Evolutionary conservation across 306 rosid species (phyloP), one percentile per base, ranked within the genome.

Genomic region (Pterocarpus santalinus): DNA sequence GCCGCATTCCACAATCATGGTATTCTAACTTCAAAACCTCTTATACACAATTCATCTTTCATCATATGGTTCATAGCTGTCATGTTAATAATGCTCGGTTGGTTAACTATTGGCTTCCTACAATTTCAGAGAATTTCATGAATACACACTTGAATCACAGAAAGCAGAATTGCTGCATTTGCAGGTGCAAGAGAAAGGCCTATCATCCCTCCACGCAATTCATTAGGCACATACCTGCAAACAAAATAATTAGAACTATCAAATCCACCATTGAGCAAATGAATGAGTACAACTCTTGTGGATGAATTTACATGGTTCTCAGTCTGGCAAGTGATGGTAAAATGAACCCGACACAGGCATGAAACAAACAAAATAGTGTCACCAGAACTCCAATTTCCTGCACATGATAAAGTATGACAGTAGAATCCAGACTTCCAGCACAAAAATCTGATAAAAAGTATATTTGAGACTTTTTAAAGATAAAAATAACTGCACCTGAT

Each of bases 161-260:
- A 86, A 75, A 95, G 84, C 81, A 95, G 87, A 76, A 90, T 62
- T 51, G 92, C 93, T 56, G 92, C 93, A 87, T 90, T 91, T 78
- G 97, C 93, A 69, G 97, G 97, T 77, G 89, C 93, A 58, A 88
- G 89, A 78, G 98, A 95, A 77, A 95, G 78, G 84, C 96, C 88
- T 72, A 88, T 92, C 96, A 95, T 93, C 87, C 99, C 99, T 86
- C 98, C 98, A 83, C 99, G 97, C 81, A 95, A 76, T 81, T 94
- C 93, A 86, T 89, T 90, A 53, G 99, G 98, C 66, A 95, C 98
- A 86, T 92, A 90, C 97, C 99, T 95, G 85, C 72, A 68, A 84
- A 72, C 72, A 77, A 55, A 46, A 35, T 32, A 73, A 82, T 44
- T 44, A 64, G 65, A 60, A 78, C 49, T 57, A 84, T 73, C 17